Evolutionary conservation across 2,329 filamentous ascomycete genomes (phyloP), one percentile per base, ranked within the genome.

Genomic region (Kalaharituber pfeilii): DNA sequence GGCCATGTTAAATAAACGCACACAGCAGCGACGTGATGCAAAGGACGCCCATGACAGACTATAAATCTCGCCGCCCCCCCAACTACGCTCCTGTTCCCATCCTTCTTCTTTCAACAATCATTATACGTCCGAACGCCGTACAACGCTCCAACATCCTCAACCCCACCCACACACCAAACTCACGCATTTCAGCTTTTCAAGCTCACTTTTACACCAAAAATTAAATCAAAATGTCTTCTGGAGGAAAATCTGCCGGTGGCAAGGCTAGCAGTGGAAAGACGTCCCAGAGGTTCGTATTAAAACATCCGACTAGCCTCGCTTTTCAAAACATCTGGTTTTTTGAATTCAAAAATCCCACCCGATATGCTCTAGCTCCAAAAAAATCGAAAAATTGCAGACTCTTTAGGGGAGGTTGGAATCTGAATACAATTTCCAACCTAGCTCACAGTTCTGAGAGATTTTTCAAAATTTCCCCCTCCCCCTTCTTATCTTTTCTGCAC

Each of bases 191-290:
- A 65, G 67, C 61, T 60, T 65, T 65, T 64, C 63, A 66, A 67
- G 59, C 59, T 61, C 65, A 67, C 71, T 63, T 69, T 79, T 55
- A 50, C 30, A 11, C 18, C 4, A 15, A 13, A 20, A 49, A 28
- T 22, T 26, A 44, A 50, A 15, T 13, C 20, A 95, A 86, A 84
- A 98, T 98, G 91, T 94, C 91, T 86, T 64, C 62, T 52, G 89
- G 89, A 80, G 89, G 91, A 75, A 98, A 98, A 77, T 47, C 42
- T 24, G 42, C 42, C 15, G 91, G 91, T 75, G 91, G 91, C 82
- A 96, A 96, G 84, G 88, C 89, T 78, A 89, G 84, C 76, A 87
- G 88, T 77, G 83, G 84, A 77, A 98, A 98, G 86, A 94, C 84
- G 79, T 85, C 91, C 69, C 91, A 96, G 79, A 95, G 88, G 91